Conservation (phyloP, 202 grass and related monocot genomes). For the Cymbopogon flexuosus region DNA sequence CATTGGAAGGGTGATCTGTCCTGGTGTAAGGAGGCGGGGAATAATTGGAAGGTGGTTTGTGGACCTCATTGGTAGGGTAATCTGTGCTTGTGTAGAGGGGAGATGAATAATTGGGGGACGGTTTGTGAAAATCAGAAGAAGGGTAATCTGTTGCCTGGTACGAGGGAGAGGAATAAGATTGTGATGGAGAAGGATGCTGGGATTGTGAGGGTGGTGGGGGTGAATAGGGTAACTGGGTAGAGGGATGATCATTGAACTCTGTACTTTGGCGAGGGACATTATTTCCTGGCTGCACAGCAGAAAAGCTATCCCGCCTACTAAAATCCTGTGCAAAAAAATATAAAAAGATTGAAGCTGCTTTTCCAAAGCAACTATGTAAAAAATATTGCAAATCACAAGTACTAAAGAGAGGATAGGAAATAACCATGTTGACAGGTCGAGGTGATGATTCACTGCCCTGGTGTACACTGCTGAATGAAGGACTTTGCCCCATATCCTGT, state of each 20-base stretch:
- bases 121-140: conserved; percentile 33
- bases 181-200: conserved; percentile 35
- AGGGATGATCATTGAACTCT: conserved; percentile 42
- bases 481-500: conserved; percentile 60
- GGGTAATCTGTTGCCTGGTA: conserved; percentile 44
- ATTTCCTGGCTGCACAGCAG: conserved; percentile 42
- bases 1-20: conserved; percentile 37
- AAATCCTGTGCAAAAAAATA: conserved; percentile 48
- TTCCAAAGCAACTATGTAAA: not conserved
- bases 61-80: conserved; percentile 44
- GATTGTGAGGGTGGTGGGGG: conserved; percentile 32
- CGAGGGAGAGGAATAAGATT: conserved; percentile 44
- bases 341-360: not conserved
- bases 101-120: conserved; percentile 36
- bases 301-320: conserved; percentile 55
- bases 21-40: conserved; percentile 43
- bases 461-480: conserved; percentile 43
- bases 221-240: conserved; percentile 44
- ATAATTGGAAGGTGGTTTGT: conserved; percentile 47
- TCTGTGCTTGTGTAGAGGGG: conserved; percentile 34
- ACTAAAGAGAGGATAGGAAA: not conserved
- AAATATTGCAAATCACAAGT: not conserved
- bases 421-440: conserved; percentile 59
- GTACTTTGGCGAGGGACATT: conserved; percentile 10
- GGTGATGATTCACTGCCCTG: conserved; percentile 37